Base-by-base conservation (phyloP, 225 moss, liverwort and hornwort genomes). In the Rhytidiadelphus loreus region DNA sequence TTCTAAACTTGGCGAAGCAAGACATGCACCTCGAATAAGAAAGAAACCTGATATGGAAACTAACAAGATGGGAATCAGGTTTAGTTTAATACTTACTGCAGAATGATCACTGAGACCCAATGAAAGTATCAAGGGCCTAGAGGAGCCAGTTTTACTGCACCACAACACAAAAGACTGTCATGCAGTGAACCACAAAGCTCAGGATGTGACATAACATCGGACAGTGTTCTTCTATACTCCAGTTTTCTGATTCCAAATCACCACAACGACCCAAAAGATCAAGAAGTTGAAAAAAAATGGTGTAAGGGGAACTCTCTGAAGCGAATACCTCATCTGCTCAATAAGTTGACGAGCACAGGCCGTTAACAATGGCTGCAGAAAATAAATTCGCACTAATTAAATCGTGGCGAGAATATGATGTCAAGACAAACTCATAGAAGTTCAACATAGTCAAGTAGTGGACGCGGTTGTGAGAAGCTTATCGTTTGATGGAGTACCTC, bases 301-400 rank as follows among this genome's bases (percentile, higher is more conserved):
- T 13, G 20, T 24, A 22, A 6, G 10, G 50, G 28, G 14, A 86
- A 56, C n/a, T 83, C 48, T 74, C 43, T 25, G 75, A 80, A 76
- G 63, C 3, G 30, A 69, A 85, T 83, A 97, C 98, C 96, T 96
- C 63, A 96, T 98, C 81, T 95, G 90, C 87, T 98, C 95, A 85
- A 97, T 95, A 64, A 98, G 90, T 87, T 97, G 97, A 69, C 97
- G 93, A 74, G 96, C 97, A 92, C 98, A 98, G 41, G 98, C 93
- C 41, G 92, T 88, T 91, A 97, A 86, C 82, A 97, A 91, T 55
- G 98, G 97, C 96, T 98, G 96, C 92, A 86, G 75, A 44, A 65
- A 74, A 55, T 8, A 55, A 52, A 11, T 29, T 33, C 56, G 64
- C 55, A 41, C 46, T 46, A 62, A 41, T 90, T 83, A 90, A 71